Evolutionary conservation across 352 stramenopile genomes (phyloP).

Genomic region (Pythium brassicae): DNA sequence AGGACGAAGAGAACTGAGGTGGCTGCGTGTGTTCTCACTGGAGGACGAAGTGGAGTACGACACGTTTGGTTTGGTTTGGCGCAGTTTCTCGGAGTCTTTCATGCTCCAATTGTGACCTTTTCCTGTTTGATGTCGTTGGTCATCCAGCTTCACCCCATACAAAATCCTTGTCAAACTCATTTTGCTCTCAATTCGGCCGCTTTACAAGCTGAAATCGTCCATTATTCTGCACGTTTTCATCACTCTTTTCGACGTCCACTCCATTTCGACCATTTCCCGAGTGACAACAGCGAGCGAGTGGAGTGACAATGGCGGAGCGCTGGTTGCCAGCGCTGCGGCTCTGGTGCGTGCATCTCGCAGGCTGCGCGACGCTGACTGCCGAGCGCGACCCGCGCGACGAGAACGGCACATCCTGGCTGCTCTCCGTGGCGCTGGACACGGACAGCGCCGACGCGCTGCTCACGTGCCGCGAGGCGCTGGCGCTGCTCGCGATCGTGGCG

Average conservation of each 20-base stretch:
- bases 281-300: not conserved
- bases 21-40: no score
- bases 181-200: no score
- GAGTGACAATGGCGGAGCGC: not conserved
- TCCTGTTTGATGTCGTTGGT: no score
- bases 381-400: not conserved
- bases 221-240: not conserved
- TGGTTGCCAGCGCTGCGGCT: not conserved
- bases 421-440: not conserved
- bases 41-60: no score
- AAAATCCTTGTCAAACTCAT: no score
- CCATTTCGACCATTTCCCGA: not conserved
- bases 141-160: no score
- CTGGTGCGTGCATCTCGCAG: not conserved
- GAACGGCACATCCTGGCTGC: not conserved
- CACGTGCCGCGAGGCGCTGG: slow-evolving; percentile 1
- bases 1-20: not conserved
- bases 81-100: no score
- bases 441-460: not conserved
- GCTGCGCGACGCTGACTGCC: not conserved
- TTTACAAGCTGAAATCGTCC: not conserved
- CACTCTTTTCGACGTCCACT: no score
- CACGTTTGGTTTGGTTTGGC: no score
- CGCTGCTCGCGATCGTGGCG: not conserved
- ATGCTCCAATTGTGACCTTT: no score